Evolutionary conservation across 2,329 filamentous ascomycete species (phyloP).

Genomic region (Fusarium sp.): DNA sequence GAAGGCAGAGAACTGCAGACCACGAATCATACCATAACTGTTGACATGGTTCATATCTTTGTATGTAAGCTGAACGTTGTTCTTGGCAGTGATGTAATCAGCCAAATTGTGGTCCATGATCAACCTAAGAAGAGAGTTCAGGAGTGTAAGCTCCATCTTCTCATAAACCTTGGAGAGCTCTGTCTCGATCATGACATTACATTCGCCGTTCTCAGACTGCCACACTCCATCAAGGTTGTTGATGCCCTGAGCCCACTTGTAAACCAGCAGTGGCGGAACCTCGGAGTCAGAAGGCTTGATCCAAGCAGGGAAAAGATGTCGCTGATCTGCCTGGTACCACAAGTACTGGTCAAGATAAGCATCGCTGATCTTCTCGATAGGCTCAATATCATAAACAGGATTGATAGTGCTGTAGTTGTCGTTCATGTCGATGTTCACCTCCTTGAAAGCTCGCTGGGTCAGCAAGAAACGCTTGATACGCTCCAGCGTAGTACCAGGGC

Average conservation of each 20-base stretch:
- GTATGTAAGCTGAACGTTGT: constrained; percentile 98
- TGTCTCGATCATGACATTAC: constrained; percentile 98
- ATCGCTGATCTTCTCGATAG: constrained; percentile 99
- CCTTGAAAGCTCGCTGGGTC: constrained; percentile 98
- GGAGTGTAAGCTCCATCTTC: constrained; percentile 95
- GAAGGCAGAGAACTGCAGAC: constrained; percentile 96
- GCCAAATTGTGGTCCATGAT: constrained; percentile 99
- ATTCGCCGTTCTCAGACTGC: constrained; percentile 93
- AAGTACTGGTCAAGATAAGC: constrained; percentile 98
- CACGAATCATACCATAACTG: constrained; percentile 97
- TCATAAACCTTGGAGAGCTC: constrained; percentile 99
- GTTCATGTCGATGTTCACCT: constrained; percentile 99
- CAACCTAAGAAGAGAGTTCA: constrained; percentile 90
- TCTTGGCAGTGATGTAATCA: constrained; percentile 99
- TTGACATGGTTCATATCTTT: constrained; percentile 99
- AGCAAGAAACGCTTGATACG: constrained; percentile 97
- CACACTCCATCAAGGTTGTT: constrained; percentile 97
- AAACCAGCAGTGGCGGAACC: constrained; percentile 91
- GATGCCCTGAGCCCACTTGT: constrained; percentile 99
- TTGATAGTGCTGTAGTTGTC: constrained; percentile 99
- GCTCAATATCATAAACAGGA: constrained; percentile 98
- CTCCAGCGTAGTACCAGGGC: constrained; percentile 93
- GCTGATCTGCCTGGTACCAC: constrained; percentile 98
- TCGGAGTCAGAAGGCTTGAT: constrained; percentile 99
- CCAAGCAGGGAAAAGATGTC: constrained; percentile 97